These are phyloP conservation scores for Floccularia luteovirens DNA, from an alignment of 768 basidiomycete genomes.

Conservation along the genomic window DNA sequence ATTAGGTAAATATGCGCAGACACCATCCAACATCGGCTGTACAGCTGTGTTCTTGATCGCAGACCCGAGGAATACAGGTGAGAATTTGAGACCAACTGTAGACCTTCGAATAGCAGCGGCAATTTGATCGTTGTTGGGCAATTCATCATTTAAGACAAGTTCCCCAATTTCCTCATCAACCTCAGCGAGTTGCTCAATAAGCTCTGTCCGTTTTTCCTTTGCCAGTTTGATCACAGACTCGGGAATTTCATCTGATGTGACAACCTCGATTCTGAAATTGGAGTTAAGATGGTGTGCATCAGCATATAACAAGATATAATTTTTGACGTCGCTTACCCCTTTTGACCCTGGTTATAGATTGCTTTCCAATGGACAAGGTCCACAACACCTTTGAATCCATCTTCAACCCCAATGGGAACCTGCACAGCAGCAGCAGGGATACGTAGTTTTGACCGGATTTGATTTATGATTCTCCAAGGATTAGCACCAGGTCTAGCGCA, in stretches of 20 bases:
- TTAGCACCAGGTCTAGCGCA: slow-evolving; percentile 82
- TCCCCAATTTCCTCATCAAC: slow-evolving; percentile 96
- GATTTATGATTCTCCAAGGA: slow-evolving; percentile 90
- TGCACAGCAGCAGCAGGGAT: slow-evolving; percentile 94
- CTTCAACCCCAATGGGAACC: slow-evolving; percentile 89
- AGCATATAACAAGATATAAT: slow-evolving; percentile 1
- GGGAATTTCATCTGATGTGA: slow-evolving; percentile 86
- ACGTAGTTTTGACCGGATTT: slow-evolving; percentile 86
- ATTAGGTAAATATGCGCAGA: slow-evolving; percentile 91
- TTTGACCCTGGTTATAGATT: slow-evolving; percentile 89
- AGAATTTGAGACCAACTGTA: slow-evolving; percentile 84
- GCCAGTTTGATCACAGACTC: slow-evolving; percentile 65
- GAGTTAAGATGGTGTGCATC: slow-evolving; percentile 1
- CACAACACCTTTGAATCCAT: slow-evolving; percentile 83
- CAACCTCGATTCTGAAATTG: slow-evolving; percentile 60
- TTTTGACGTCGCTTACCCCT: slow-evolving; percentile 61
- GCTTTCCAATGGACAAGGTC: slow-evolving; percentile 94
- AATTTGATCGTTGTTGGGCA: slow-evolving; percentile 66
- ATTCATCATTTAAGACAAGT: slow-evolving; percentile 78
- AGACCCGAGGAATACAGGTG: slow-evolving; percentile 94
- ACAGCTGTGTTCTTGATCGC: slow-evolving; percentile 97
- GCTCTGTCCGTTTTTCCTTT: slow-evolving; percentile 77
- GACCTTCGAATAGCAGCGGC: slow-evolving; percentile 82
- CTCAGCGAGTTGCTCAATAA: slow-evolving; percentile 93
- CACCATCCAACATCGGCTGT: slow-evolving; percentile 89